Evolutionary conservation across 192 early-diverging fungal species (phyloP).

Genomic region (Coemansia sp.): DNA sequence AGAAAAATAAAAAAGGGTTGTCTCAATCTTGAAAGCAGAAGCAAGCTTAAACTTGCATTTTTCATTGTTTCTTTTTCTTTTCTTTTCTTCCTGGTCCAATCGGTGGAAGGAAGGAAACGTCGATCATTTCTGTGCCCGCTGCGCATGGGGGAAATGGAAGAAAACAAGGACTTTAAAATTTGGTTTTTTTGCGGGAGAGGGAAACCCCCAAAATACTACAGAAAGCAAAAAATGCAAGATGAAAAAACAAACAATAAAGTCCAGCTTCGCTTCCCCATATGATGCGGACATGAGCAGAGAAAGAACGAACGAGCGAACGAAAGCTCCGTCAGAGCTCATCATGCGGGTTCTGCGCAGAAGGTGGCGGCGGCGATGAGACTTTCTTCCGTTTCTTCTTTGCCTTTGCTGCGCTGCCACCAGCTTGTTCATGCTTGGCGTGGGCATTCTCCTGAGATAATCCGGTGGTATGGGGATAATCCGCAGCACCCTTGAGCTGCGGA

Average conservation of each 20-base stretch:
- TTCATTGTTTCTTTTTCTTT: background rate
- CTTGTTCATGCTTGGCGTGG: background rate
- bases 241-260: no score
- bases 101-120: no score
- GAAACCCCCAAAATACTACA: no score
- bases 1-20: background rate
- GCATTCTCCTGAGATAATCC: background rate
- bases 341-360: background rate
- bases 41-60: background rate
- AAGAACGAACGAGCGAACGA: no score
- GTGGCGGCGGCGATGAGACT: background rate
- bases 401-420: background rate
- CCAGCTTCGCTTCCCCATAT: background rate
- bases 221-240: no score
- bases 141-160: no score
- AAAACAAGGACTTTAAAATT: no score
- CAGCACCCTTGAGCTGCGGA: background rate
- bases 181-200: no score
- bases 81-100: background rate
- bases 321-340: slow-evolving; percentile 3
- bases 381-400: background rate
- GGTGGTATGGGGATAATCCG: no score
- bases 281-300: background rate
- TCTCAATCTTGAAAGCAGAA: background rate
- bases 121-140: no score